Conservation (phyloP, 768 basidiomycete genomes). For the Lactarius hatsudake region DNA sequence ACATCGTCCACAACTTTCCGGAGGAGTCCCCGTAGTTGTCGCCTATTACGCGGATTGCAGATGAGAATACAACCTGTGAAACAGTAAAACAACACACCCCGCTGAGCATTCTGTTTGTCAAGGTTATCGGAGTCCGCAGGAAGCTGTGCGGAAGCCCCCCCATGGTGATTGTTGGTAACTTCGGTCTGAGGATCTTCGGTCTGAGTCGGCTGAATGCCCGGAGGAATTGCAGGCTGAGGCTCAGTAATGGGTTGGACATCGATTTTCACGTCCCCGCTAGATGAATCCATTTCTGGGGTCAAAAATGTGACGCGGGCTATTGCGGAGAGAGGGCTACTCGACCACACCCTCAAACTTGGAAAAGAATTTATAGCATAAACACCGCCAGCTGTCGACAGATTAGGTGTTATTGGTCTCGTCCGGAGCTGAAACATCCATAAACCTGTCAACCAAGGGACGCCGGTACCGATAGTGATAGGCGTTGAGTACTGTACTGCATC, state of each 20-base stretch:
- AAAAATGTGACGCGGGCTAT: neutral
- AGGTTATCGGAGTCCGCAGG: neutral
- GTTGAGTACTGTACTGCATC: neutral
- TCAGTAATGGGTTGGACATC: neutral
- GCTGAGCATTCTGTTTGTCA: neutral
- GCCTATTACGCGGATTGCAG: neutral
- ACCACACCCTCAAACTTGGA: neutral
- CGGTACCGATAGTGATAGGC: neutral
- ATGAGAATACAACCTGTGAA: conserved; percentile 2
- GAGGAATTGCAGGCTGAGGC: neutral
- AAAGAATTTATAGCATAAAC: neutral
- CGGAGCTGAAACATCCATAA: neutral
- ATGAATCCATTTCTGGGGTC: neutral
- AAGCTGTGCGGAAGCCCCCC: neutral
- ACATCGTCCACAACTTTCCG: neutral
- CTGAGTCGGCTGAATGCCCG: neutral
- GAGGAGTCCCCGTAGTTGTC: neutral
- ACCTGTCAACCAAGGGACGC: neutral
- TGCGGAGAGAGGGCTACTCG: neutral
- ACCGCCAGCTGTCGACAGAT: neutral
- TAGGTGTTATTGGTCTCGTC: neutral
- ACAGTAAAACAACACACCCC: neutral
- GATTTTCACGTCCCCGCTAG: neutral
- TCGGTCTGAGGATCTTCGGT: neutral
- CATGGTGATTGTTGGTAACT: neutral